Percentiles rank a stretch among this genome's conserved stretches.
phyloP scores from a whole-genome alignment of 2,329 filamentous ascomycete genomes.

The Aspergillus pseudonomiae region DNA sequence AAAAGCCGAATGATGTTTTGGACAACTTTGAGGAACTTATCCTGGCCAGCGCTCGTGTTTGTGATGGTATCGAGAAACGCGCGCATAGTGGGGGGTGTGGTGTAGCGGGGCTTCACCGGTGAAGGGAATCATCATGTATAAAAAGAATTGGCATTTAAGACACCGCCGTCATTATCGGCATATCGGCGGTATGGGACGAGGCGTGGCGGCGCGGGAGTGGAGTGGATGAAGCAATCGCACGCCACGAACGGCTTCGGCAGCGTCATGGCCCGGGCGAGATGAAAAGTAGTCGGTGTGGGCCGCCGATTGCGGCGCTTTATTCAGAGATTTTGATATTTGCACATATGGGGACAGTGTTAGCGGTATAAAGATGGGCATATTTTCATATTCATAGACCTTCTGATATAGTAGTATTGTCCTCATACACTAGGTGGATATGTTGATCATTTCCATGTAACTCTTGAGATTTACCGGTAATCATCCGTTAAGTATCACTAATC shows the following conservation, averaged over 20 bases:
- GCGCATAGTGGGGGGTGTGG: background rate
- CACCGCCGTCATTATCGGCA: background rate
- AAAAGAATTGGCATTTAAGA: background rate
- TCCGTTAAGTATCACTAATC: too few relatives aligned
- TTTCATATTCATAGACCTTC: too few relatives aligned
- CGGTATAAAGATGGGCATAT: too few relatives aligned
- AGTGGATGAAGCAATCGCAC: background rate
- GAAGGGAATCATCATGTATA: background rate
- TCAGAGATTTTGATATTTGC: background rate
- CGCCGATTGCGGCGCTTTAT: background rate
- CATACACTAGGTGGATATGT: too few relatives aligned
- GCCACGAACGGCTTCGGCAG: background rate
- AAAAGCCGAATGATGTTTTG: background rate
- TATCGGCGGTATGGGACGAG: background rate
- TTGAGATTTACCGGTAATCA: too few relatives aligned
- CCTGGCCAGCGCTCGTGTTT: background rate
- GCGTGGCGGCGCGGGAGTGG: background rate
- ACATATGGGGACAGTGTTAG: too few relatives aligned
- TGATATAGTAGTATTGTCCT: too few relatives aligned
- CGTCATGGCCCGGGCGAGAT: background rate
- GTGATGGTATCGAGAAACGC: background rate
- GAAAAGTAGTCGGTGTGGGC: background rate
- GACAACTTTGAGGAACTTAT: background rate
- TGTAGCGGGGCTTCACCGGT: background rate
- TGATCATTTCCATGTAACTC: too few relatives aligned